Conservation (phyloP, 768 basidiomycete genomes). For the Aureoboletus auriporus region DNA sequence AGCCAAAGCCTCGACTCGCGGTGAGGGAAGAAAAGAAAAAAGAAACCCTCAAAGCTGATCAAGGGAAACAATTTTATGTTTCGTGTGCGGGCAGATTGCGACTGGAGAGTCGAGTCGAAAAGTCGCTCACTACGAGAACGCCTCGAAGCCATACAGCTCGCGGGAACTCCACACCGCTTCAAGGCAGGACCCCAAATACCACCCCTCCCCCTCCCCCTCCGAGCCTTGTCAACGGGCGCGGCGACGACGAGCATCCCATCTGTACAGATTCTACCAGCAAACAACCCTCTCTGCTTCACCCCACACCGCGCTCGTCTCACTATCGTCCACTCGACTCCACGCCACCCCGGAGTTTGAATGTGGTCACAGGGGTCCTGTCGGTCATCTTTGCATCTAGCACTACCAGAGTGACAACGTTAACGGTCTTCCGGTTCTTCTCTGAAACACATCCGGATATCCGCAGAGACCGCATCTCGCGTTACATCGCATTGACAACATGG, state of each 20-base stretch:
- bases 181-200: conserved; percentile 21
- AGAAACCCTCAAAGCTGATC: conserved; percentile 22
- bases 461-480: too few relatives aligned
- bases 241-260: background rate
- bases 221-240: background rate
- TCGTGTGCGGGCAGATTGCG: conserved; percentile 25
- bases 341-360: conserved; percentile 30
- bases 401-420: too few relatives aligned
- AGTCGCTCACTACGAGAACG: conserved; percentile 26
- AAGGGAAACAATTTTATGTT: conserved; percentile 25
- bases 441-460: too few relatives aligned
- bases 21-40: conserved; percentile 15
- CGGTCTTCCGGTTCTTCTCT: too few relatives aligned
- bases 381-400: background rate
- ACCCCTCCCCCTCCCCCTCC: background rate
- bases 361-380: conserved; percentile 24
- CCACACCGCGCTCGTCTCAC: background rate
- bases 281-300: background rate
- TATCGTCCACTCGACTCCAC: conserved; percentile 1
- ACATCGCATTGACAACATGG: too few relatives aligned
- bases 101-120: conserved; percentile 27
- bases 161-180: conserved; percentile 30
- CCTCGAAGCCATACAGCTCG: conserved; percentile 26
- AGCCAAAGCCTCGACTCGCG: conserved; percentile 9
- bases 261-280: background rate